A percentile compares a stretch with the other conserved stretches of the same genome.
These are phyloP conservation scores for Dioszegia aurantiaca DNA, from an alignment of 768 basidiomycete genomes.

Conservation along the genomic window DNA sequence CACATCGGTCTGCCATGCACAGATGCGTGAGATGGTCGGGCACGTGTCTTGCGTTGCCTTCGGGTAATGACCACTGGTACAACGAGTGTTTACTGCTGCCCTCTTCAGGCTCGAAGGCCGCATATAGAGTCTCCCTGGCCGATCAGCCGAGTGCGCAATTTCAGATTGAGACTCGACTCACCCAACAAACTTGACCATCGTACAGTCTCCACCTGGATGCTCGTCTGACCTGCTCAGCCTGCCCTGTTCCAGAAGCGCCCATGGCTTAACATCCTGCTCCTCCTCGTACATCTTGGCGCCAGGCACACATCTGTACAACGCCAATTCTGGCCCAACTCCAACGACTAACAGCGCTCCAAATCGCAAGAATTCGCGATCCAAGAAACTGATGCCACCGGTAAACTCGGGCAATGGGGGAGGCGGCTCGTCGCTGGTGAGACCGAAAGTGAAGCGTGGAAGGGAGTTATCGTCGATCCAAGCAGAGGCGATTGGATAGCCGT, in stretches of 20 bases:
- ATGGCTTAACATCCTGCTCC: conserved; percentile 59
- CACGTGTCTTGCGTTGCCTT: conserved; percentile 49
- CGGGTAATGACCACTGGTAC: conserved; percentile 51
- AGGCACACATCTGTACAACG: conserved; percentile 78
- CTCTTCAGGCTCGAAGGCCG: conserved; percentile 31
- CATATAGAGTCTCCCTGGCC: conserved; percentile 48
- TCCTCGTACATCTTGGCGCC: conserved; percentile 61
- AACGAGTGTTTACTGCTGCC: conserved; percentile 24
- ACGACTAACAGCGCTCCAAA: conserved; percentile 78
- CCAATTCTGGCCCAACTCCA: conserved; percentile 69
- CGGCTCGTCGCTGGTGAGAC: conserved; percentile 43
- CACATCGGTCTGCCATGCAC: conserved; percentile 49
- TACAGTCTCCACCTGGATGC: conserved; percentile 60
- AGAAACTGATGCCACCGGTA: conserved; percentile 75
- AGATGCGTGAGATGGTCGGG: conserved; percentile 32
- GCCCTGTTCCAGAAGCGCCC: conserved; percentile 65
- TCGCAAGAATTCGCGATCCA: conserved; percentile 80
- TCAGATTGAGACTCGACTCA: conserved; percentile 47
- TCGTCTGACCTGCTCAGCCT: conserved; percentile 57
- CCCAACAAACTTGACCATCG: conserved; percentile 80
- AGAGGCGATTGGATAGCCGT: conserved; percentile 71
- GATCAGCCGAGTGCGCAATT: conserved; percentile 2
- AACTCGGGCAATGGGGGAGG: conserved; percentile 55
- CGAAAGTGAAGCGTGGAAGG: conserved; percentile 18
- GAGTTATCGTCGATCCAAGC: conserved; percentile 26